These are phyloP conservation scores for Sporisorium graminicola DNA, from an alignment of 1,284 basidiomycete genomes.

Conservation along the genomic window DNA sequence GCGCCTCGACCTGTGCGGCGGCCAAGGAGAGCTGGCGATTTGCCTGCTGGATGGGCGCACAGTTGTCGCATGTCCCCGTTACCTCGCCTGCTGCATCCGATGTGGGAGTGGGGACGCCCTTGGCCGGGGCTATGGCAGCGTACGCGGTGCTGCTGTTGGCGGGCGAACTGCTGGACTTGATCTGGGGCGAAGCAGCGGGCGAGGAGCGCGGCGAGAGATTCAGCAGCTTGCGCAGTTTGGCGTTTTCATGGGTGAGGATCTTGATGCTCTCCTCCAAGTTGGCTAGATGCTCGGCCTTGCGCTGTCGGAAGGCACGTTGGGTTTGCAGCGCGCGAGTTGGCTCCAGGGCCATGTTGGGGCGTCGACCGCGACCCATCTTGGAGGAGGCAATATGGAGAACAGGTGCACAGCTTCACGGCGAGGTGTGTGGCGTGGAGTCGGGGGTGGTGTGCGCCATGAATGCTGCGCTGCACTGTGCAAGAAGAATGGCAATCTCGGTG, in stretches of 20 bases:
- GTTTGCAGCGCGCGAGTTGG: conserved; percentile 54
- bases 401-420: background rate
- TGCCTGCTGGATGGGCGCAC: conserved; percentile 13
- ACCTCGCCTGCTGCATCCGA: background rate
- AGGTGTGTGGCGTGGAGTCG: too few species aligned
- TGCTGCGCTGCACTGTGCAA: too few species aligned
- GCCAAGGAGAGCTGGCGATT: conserved; percentile 33
- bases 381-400: background rate
- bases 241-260: conserved; percentile 36
- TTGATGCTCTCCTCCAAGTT: conserved; percentile 38
- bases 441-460: too few species aligned
- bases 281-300: conserved; percentile 51
- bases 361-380: conserved; percentile 49
- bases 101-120: background rate
- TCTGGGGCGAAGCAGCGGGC: background rate
- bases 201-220: background rate
- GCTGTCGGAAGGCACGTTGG: conserved; percentile 54
- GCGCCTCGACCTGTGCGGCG: conserved; percentile 21
- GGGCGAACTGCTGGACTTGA: background rate
- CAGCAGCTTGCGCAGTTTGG: conserved; percentile 21
- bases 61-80: conserved; percentile 12
- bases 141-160: background rate
- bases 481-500: too few species aligned
- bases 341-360: conserved; percentile 52
- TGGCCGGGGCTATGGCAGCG: background rate